A percentile compares a stretch with the other conserved stretches of the same genome.
These are phyloP conservation scores for Tolypocladium album DNA, from an alignment of 2,329 filamentous ascomycete species.

Conservation along the genomic window DNA sequence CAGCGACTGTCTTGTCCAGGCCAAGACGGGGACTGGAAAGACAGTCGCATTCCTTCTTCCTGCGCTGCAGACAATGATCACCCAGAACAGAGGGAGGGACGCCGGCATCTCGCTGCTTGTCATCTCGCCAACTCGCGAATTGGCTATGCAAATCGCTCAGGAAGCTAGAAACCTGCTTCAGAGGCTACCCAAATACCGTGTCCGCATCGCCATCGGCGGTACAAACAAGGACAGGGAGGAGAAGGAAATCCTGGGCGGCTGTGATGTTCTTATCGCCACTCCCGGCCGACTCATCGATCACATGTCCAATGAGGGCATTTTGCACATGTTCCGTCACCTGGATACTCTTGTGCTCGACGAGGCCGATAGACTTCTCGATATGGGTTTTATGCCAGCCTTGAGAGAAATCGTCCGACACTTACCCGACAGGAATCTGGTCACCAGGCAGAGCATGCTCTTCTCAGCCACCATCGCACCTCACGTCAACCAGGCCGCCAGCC, in stretches of 20 bases:
- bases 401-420: constrained; percentile 66
- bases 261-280: constrained; percentile 71
- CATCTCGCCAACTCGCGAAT: constrained; percentile 59
- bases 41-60: constrained; percentile 76
- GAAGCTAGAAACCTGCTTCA: constrained; percentile 64
- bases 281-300: constrained; percentile 73
- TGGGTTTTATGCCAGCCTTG: constrained; percentile 73
- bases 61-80: constrained; percentile 67
- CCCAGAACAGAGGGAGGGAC: constrained; percentile 18
- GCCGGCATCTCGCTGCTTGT: constrained; percentile 49
- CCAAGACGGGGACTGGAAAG: constrained; percentile 81
- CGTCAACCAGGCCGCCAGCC: constrained; percentile 62
- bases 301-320: constrained; percentile 59
- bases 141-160: constrained; percentile 58
- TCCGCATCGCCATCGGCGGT: constrained; percentile 71
- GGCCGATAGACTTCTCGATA: constrained; percentile 70
- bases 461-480: constrained; percentile 75
- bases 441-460: constrained; percentile 69
- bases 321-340: constrained; percentile 54
- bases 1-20: constrained; percentile 58
- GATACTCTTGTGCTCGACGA: constrained; percentile 79
- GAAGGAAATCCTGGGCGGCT: constrained; percentile 57
- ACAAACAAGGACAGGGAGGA: constrained; percentile 65
- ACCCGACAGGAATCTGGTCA: constrained; percentile 47
- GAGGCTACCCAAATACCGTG: constrained; percentile 61